Evolutionary conservation across 371 early-diverging fungal genomes (phyloP).

Genomic region (Dichotomocladium elegans): DNA sequence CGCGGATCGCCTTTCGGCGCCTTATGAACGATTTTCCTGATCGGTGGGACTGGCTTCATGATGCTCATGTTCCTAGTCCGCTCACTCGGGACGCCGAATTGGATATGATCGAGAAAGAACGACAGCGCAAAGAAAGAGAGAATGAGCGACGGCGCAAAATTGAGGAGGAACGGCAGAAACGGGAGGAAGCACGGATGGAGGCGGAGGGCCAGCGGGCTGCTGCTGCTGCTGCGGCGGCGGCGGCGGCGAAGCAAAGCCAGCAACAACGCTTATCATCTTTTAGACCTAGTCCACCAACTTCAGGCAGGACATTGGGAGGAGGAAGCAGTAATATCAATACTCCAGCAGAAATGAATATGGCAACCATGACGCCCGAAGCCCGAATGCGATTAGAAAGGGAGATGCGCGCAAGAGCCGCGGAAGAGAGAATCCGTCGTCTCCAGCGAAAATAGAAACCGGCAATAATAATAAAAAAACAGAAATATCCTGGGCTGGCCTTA

Average conservation of each 20-base stretch:
- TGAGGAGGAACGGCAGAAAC: conserved; percentile 21
- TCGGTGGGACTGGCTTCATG: conserved; percentile 62
- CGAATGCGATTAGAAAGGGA: conserved; percentile 81
- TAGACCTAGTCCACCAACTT: no score
- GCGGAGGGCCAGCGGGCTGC: conserved; percentile 25
- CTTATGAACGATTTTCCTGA: conserved; percentile 64
- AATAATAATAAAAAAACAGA: background rate
- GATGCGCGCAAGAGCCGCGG: conserved; percentile 77
- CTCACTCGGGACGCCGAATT: conserved; percentile 74
- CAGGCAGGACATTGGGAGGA: conserved; percentile 19
- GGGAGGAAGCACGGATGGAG: conserved; percentile 15
- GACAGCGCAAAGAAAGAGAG: conserved; percentile 59
- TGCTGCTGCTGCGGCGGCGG: conserved; percentile 11
- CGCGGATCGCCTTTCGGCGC: conserved; percentile 77
- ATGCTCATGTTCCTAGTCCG: conserved; percentile 72
- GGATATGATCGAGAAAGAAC: conserved; percentile 57
- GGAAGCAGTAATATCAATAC: conserved; percentile 8
- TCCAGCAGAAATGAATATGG: conserved; percentile 23
- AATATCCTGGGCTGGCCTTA: no score
- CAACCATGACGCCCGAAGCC: conserved; percentile 70
- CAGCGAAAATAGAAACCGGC: conserved; percentile 6
- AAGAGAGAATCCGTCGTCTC: conserved; percentile 52
- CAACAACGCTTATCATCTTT: no score
- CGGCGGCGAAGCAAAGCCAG: conserved; percentile 11
- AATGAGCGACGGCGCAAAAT: conserved; percentile 38